phyloP scores from a whole-genome alignment of 1,284 basidiomycete species.

The Rhodotorula sp. region DNA sequence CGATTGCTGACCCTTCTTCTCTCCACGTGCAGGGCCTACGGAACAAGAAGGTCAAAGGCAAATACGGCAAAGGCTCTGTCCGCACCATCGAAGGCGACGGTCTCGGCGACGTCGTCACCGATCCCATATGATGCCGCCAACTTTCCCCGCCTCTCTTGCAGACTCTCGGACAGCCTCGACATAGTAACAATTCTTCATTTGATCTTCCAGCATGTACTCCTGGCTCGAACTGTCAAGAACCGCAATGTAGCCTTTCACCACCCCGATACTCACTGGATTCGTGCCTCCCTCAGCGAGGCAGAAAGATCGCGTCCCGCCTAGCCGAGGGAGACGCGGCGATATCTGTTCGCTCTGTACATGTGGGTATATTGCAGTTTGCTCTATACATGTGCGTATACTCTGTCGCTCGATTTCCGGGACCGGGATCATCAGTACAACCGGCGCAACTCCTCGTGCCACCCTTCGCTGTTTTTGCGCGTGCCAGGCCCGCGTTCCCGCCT shows the following conservation, averaged over 20 bases:
- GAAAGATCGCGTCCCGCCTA: no score
- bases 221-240: no score
- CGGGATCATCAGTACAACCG: constrained; percentile 13
- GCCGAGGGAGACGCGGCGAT: no score
- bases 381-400: background rate
- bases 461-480: background rate
- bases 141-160: background rate
- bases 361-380: background rate
- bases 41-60: constrained; percentile 39
- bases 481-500: background rate
- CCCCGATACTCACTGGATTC: background rate
- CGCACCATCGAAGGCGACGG: constrained; percentile 37
- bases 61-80: constrained; percentile 25
- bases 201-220: background rate
- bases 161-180: no score
- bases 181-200: background rate
- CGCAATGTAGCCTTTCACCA: background rate
- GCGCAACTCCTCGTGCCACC: constrained; percentile 24
- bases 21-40: constrained; percentile 24
- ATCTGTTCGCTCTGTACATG: background rate
- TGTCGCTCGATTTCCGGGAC: no score
- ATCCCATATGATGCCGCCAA: background rate
- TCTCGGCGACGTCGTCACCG: constrained; percentile 15
- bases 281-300: no score
- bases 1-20: background rate